Conservation (phyloP, 2,329 filamentous ascomycete species). For the Fusarium verrucosum region DNA sequence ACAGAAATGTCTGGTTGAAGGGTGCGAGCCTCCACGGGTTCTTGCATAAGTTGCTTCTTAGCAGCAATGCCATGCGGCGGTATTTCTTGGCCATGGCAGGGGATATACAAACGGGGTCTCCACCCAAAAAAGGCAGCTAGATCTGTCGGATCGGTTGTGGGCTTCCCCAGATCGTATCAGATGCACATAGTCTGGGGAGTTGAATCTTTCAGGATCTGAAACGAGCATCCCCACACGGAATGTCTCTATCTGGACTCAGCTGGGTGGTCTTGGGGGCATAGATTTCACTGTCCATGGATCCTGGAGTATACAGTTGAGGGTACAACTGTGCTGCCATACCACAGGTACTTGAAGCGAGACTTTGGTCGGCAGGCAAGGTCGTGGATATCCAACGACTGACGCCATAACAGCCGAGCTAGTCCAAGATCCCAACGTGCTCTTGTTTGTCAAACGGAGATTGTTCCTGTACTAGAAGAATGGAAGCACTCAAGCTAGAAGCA, state of each 20-base stretch:
- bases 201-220: constrained; percentile 13
- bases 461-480: constrained; percentile 18
- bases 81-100: constrained; percentile 6
- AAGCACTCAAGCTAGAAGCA: constrained; percentile 1
- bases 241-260: not conserved
- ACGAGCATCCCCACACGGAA: constrained; percentile 14
- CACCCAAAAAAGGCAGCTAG: constrained; percentile 10
- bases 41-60: constrained; percentile 21
- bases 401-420: constrained; percentile 11
- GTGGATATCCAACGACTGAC: constrained; percentile 2
- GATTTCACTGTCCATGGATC: not conserved
- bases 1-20: constrained; percentile 23
- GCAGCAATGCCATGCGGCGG: constrained; percentile 27
- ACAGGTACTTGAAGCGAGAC: constrained; percentile 26
- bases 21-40: constrained; percentile 22
- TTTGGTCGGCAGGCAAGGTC: constrained; percentile 10
- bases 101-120: constrained; percentile 22
- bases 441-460: constrained; percentile 28
- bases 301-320: constrained; percentile 4
- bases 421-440: not conserved
- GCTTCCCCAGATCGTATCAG: constrained; percentile 27
- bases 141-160: constrained; percentile 31
- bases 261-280: constrained; percentile 10
- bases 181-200: constrained; percentile 8
- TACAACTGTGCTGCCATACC: constrained; percentile 11